These are phyloP conservation scores for Candida dubliniensis DNA, from an alignment of 1,139 yeast species.

Conservation along the genomic window DNA sequence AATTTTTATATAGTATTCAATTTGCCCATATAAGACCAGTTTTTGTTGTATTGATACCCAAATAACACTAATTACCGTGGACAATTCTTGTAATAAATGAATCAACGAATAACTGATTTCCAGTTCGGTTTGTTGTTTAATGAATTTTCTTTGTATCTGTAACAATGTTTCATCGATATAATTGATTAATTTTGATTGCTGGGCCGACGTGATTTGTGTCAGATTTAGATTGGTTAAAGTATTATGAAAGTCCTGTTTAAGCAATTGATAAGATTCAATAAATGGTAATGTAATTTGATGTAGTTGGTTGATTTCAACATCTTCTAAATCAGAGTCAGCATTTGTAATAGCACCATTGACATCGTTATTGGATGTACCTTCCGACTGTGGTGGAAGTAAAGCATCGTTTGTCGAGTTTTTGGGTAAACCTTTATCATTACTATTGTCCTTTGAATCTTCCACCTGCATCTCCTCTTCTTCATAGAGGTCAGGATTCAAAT, in stretches of 20 bases:
- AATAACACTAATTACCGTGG: constrained; percentile 48
- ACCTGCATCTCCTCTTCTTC: constrained; percentile 26
- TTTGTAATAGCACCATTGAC: constrained; percentile 1
- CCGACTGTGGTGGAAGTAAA: constrained; percentile 3
- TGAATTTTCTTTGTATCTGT: constrained; percentile 60
- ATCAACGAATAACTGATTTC: constrained; percentile 30
- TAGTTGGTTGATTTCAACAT: constrained; percentile 16
- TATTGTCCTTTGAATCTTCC: constrained; percentile 1
- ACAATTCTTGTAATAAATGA: constrained; percentile 46
- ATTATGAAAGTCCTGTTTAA: constrained; percentile 8
- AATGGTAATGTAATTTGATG: constrained; percentile 29
- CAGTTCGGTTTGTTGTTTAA: constrained; percentile 55
- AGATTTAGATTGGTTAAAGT: neutral
- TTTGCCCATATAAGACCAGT: constrained; percentile 51
- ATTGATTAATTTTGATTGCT: constrained; percentile 60
- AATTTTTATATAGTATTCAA: constrained; percentile 57
- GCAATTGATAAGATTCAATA: constrained; percentile 24
- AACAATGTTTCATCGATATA: constrained; percentile 62
- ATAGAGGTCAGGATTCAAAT: constrained; percentile 43
- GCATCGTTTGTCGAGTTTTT: neutral
- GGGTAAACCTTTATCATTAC: neutral
- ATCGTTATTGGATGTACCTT: neutral
- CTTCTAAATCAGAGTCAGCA: constrained; percentile 14
- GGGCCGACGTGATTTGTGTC: constrained; percentile 24
- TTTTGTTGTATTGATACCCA: constrained; percentile 52